Percentiles rank a stretch among this genome's conserved stretches.
Conservation (phyloP, 1,139 yeast genomes). For the Spencermartinsiella ligniputridi region DNA sequence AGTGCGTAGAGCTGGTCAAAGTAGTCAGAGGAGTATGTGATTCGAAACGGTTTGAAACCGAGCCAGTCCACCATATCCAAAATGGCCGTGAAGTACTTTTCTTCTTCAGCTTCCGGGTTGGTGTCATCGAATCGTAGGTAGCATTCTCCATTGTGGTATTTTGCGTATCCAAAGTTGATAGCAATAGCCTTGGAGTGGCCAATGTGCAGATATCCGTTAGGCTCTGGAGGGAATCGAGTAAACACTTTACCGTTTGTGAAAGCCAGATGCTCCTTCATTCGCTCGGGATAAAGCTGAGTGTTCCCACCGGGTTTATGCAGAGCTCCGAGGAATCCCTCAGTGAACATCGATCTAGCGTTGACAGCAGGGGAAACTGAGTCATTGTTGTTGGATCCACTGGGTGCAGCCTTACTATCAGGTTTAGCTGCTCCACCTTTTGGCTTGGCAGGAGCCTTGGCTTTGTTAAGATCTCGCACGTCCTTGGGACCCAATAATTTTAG, state of each 20-base stretch:
- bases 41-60: constrained; percentile 87
- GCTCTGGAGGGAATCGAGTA: constrained; percentile 98
- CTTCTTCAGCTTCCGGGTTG: constrained; percentile 98
- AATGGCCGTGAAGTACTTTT: constrained; percentile 79
- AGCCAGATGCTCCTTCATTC: constrained; percentile 72
- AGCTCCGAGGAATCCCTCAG: constrained; percentile 93
- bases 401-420: constrained; percentile 34
- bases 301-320: constrained; percentile 94
- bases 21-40: constrained; percentile 95
- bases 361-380: constrained; percentile 23
- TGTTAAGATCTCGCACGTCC: constrained; percentile 86
- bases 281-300: constrained; percentile 82
- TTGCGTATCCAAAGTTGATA: constrained; percentile 94
- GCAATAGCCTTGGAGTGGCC: constrained; percentile 98
- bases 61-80: constrained; percentile 85
- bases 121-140: constrained; percentile 95
- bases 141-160: constrained; percentile 77
- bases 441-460: constrained; percentile 54
- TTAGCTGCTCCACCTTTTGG: constrained; percentile 13
- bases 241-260: constrained; percentile 77
- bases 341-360: constrained; percentile 69
- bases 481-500: constrained; percentile 80
- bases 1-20: constrained; percentile 82
- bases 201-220: constrained; percentile 93
- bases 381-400: constrained; percentile 26